A percentile compares a stretch with the other conserved stretches of the same genome.
phyloP scores from a whole-genome alignment of 2,329 filamentous ascomycete species.

The Cladobotryum mycophilum region DNA sequence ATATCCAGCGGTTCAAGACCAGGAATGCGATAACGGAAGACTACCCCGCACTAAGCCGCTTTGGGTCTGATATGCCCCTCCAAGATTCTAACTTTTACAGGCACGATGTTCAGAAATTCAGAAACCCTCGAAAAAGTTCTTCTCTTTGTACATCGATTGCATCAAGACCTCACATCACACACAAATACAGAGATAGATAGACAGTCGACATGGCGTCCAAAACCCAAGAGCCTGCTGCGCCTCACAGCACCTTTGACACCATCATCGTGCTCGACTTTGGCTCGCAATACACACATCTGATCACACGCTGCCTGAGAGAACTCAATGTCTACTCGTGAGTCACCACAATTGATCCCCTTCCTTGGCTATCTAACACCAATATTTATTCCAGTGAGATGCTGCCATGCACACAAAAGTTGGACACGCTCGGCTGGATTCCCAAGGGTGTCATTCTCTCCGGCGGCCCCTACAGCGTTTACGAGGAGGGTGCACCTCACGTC shows the following conservation, averaged over 20 bases:
- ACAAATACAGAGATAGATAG: too few relatives aligned
- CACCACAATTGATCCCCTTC: too few relatives aligned
- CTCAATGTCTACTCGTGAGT: conserved; percentile 51
- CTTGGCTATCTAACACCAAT: not conserved
- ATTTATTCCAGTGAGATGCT: conserved; percentile 71
- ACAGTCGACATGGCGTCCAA: too few relatives aligned
- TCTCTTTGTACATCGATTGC: too few relatives aligned
- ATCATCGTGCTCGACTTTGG: conserved; percentile 50
- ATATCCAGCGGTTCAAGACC: too few relatives aligned
- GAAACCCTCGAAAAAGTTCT: too few relatives aligned
- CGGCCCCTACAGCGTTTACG: conserved; percentile 69
- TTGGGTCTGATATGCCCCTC: too few relatives aligned
- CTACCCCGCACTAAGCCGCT: too few relatives aligned
- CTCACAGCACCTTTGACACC: conserved; percentile 33
- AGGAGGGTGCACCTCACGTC: conserved; percentile 58
- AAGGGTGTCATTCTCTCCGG: conserved; percentile 65
- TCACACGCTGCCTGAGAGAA: conserved; percentile 65
- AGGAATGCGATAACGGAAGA: too few relatives aligned
- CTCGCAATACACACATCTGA: conserved; percentile 56
- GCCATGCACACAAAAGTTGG: conserved; percentile 74
- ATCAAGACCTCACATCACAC: too few relatives aligned
- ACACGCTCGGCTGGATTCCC: conserved; percentile 70
- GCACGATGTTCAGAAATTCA: too few relatives aligned
- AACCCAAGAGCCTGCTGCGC: not conserved
- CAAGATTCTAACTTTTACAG: too few relatives aligned